A percentile compares a stretch with the other conserved stretches of the same genome.
Evolutionary conservation across 495 filamentous ascomycete species (phyloP).

Genomic region (Barbatosphaeria neglecta): DNA sequence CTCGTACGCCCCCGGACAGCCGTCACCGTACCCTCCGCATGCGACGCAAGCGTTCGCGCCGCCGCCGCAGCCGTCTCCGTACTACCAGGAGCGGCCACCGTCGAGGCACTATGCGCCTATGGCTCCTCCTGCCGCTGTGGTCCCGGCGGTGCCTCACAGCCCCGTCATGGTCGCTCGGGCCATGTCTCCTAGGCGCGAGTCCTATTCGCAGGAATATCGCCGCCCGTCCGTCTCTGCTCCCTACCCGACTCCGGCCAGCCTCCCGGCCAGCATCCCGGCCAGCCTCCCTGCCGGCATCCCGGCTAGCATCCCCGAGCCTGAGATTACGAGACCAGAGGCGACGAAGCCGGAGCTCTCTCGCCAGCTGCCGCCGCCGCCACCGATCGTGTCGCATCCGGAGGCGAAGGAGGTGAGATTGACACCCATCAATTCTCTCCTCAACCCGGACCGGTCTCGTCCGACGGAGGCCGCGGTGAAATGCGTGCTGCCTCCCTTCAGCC

Average conservation of each 20-base stretch:
- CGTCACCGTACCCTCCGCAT: constrained; percentile 9
- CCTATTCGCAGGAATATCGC: background rate
- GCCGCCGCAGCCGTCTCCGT: constrained; percentile 23
- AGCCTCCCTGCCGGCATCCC: too few species aligned
- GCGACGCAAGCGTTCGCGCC: constrained; percentile 31
- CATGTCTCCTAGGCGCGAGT: background rate
- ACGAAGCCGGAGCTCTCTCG: background rate
- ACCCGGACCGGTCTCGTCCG: background rate
- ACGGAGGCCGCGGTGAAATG: background rate
- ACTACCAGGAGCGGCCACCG: constrained; percentile 16
- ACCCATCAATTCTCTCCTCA: background rate
- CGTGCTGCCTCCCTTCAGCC: background rate
- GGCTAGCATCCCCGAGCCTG: too few species aligned
- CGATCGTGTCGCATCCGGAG: background rate
- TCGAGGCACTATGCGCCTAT: constrained; percentile 15
- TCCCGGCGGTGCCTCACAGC: constrained; percentile 12
- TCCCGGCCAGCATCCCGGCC: too few species aligned
- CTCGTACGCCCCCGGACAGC: constrained; percentile 26
- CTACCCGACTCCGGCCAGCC: background rate
- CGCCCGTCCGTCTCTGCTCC: background rate
- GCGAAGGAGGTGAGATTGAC: background rate
- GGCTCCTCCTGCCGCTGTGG: background rate
- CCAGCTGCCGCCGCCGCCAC: background rate
- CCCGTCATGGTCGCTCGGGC: too few species aligned
- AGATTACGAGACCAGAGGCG: background rate